These are phyloP conservation scores for Nemania serpens DNA, from an alignment of 2,329 filamentous ascomycete species.

Conservation along the genomic window DNA sequence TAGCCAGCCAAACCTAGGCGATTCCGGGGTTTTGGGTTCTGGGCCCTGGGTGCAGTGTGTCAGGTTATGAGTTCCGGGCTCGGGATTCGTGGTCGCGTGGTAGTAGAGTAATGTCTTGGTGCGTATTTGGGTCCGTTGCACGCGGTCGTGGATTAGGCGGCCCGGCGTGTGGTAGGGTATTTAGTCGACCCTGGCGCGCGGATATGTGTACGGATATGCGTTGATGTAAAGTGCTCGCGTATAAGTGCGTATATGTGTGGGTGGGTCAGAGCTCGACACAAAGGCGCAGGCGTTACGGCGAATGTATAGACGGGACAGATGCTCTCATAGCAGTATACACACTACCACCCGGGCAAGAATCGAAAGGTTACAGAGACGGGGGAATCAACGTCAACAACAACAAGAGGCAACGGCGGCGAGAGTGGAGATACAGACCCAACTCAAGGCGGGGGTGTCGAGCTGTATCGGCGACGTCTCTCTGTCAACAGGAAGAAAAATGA, in stretches of 20 bases:
- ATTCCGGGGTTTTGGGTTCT: neutral
- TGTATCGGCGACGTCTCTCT: neutral
- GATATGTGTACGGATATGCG: neutral
- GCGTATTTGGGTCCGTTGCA: neutral
- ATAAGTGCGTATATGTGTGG: slow-evolving; percentile 13
- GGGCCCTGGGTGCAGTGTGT: no score
- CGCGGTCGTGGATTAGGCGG: slow-evolving; percentile 35
- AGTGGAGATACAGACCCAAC: slow-evolving; percentile 17
- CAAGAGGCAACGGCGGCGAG: slow-evolving; percentile 18
- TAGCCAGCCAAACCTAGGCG: neutral
- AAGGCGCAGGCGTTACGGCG: neutral
- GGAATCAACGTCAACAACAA: slow-evolving; percentile 13
- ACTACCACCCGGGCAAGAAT: slow-evolving; percentile 14
- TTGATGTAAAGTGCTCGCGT: slow-evolving; percentile 16
- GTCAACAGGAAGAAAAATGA: neutral
- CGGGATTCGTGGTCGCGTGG: slow-evolving; percentile 12
- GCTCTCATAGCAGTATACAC: slow-evolving; percentile 31
- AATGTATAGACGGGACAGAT: slow-evolving; percentile 31
- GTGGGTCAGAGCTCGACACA: no score
- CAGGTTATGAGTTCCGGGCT: neutral
- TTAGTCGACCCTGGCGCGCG: neutral
- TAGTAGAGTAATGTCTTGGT: neutral
- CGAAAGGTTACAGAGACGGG: slow-evolving; percentile 14
- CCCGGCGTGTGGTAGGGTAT: slow-evolving; percentile 33
- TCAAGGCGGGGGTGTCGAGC: slow-evolving; percentile 8